Evolutionary conservation across 2,329 filamentous ascomycete genomes (phyloP), one percentile per base, ranked within the genome.

Genomic region (Aureobasidium sp.): DNA sequence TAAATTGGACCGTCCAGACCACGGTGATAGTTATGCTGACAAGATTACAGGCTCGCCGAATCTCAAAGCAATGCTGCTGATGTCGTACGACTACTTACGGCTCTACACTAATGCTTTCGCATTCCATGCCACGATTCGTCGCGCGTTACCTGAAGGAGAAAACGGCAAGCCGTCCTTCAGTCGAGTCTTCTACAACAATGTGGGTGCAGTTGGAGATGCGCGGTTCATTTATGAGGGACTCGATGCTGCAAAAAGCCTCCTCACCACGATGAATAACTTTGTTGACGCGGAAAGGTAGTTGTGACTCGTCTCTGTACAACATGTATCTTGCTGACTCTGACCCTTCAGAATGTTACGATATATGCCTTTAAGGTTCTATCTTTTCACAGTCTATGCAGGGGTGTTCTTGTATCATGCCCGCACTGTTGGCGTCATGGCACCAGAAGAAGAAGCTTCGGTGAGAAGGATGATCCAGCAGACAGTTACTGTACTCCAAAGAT

Each of bases 101-200:
- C 78, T 90, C 0, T 90, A 90, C 70, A 88, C 87, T 55, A 89
- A 89, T 63, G 87, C 87, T 0, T 90, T 90, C 69, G 87, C 87
- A 1, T 90, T 90, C 66, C 87, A 90, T 70, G 87, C 87, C 2
- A 88, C 86, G 0, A 84, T 82, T 25, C 76, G 78, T 27, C 74
- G 77, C 36, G 76, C 76, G 15, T 66, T 78, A 0, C 75, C 76
- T 7, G 65, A 71, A 29, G 66, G 67, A 15, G 68, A 71, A 55
- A 68, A 68, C 8, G 73, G 61, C 17, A 66, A 74, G 66, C 74
- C 76, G 45, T 69, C 69, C 1, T 74, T 76, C 3, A 72, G 75
- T 58, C 71, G 76, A 27, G 75, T 79, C 9, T 79, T 80, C 66
- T 78, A 77, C 62, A 79, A 79, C 67, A 79, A 80, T 39, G 78